These are phyloP conservation scores for Adansonia digitata DNA, from an alignment of 345 rosid species.

Conservation along the genomic window DNA sequence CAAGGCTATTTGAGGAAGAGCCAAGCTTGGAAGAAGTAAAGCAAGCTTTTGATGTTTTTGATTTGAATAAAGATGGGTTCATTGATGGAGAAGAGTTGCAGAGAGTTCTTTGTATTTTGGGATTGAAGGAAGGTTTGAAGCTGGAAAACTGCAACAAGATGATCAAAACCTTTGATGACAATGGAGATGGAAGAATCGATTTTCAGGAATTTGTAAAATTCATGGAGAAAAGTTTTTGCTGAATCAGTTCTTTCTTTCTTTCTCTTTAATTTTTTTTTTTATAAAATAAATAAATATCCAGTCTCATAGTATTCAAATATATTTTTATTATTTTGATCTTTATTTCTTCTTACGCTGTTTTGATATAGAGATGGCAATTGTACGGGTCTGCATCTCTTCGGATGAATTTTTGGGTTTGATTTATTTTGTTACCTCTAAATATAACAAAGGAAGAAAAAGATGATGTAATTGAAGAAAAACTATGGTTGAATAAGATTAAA, in stretches of 20 bases:
- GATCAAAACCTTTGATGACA: slow-evolving; percentile 50
- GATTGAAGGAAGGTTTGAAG: slow-evolving; percentile 42
- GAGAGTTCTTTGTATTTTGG: slow-evolving; percentile 51
- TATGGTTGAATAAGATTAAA: too few species aligned
- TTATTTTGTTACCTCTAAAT: too few species aligned
- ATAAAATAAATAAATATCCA: not conserved
- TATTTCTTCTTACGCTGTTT: too few species aligned
- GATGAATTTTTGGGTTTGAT: too few species aligned
- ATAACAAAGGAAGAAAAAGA: too few species aligned
- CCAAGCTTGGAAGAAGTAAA: slow-evolving; percentile 73
- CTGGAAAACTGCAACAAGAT: slow-evolving; percentile 53
- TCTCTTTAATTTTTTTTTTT: too few species aligned
- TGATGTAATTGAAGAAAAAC: too few species aligned
- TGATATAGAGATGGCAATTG: too few species aligned
- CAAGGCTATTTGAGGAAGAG: slow-evolving; percentile 65
- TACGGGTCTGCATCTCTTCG: too few species aligned
- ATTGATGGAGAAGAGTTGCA: slow-evolving; percentile 66
- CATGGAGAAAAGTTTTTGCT: slow-evolving; percentile 57
- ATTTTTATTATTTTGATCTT: too few species aligned
- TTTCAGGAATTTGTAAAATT: slow-evolving; percentile 64
- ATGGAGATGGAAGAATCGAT: slow-evolving; percentile 58
- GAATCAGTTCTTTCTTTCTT: too few species aligned
- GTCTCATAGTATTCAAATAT: not conserved
- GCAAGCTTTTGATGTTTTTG: slow-evolving; percentile 75
- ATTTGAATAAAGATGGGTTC: slow-evolving; percentile 71